Evolutionary conservation across 148 eudicot genomes (phyloP).

Genomic region (Cornus florida): DNA sequence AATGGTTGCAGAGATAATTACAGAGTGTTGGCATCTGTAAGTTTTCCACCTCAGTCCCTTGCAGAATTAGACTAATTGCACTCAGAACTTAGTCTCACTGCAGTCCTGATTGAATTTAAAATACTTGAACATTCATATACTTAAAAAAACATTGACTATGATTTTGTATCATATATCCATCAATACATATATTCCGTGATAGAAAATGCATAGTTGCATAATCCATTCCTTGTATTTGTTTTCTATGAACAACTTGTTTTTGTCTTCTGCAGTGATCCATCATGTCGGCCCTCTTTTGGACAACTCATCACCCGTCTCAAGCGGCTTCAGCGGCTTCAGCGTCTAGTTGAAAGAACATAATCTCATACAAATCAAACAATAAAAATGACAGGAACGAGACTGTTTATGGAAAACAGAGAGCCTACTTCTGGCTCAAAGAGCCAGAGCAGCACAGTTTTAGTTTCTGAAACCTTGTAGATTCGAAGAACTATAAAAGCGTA

Average conservation of each 20-base stretch:
- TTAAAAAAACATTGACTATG: neutral
- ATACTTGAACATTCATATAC: neutral
- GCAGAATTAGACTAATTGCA: neutral
- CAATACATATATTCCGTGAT: too few species aligned
- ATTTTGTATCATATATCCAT: too few species aligned
- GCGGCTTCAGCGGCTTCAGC: slow-evolving; percentile 56
- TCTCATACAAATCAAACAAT: slow-evolving; percentile 18
- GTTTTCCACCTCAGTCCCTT: slow-evolving; percentile 15
- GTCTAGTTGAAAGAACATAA: slow-evolving; percentile 38
- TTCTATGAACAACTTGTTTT: neutral
- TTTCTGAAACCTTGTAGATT: slow-evolving; percentile 36
- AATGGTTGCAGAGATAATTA: slow-evolving; percentile 67
- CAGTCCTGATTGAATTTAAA: neutral
- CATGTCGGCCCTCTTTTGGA: slow-evolving; percentile 73
- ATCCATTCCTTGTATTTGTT: neutral
- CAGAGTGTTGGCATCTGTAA: slow-evolving; percentile 88
- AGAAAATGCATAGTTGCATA: neutral
- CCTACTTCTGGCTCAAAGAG: slow-evolving; percentile 52
- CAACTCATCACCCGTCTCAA: slow-evolving; percentile 82
- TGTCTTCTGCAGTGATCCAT: slow-evolving; percentile 57
- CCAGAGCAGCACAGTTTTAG: slow-evolving; percentile 39
- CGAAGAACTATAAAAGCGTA: slow-evolving; percentile 29
- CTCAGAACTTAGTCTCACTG: neutral
- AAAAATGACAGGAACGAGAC: slow-evolving; percentile 16
- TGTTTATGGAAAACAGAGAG: slow-evolving; percentile 35